Conservation (phyloP, 2,329 filamentous ascomycete species). For the Aulographum hederae region DNA sequence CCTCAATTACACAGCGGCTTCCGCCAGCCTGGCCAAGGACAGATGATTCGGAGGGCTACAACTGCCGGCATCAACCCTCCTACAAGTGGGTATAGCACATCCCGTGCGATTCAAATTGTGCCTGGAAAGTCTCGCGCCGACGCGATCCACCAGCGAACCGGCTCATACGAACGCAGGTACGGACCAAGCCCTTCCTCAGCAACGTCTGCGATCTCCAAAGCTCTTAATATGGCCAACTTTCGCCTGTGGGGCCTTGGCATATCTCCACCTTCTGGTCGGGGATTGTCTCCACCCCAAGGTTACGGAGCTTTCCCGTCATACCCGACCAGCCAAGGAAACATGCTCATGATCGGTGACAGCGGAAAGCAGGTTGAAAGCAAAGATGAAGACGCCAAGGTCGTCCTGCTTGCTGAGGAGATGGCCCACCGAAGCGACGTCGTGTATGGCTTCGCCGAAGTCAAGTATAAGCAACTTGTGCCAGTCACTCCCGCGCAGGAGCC, state of each 20-base stretch:
- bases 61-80: constrained; percentile 62
- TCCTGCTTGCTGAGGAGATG: constrained; percentile 75
- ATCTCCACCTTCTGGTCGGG: constrained; percentile 39
- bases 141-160: constrained; percentile 47
- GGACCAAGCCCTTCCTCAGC: constrained; percentile 55
- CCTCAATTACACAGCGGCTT: constrained; percentile 39
- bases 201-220: constrained; percentile 84
- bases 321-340: constrained; percentile 52
- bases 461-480: constrained; percentile 92
- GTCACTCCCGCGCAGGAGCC: constrained; percentile 60
- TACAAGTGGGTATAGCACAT: too few relatives aligned
- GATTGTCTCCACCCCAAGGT: constrained; percentile 53
- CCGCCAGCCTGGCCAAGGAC: constrained; percentile 33
- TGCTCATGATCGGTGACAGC: constrained; percentile 45
- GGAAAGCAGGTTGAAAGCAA: constrained; percentile 36
- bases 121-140: constrained; percentile 45
- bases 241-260: constrained; percentile 56
- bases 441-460: constrained; percentile 94
- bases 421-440: constrained; percentile 90
- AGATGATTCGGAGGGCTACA: constrained; percentile 58
- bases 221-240: constrained; percentile 79
- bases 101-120: constrained; percentile 57
- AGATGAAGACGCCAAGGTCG: constrained; percentile 65
- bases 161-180: constrained; percentile 69
- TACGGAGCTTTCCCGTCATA: constrained; percentile 77